phyloP scores from a whole-genome alignment of 208 protist genomes.

The Wallacemonas sp. region DNA sequence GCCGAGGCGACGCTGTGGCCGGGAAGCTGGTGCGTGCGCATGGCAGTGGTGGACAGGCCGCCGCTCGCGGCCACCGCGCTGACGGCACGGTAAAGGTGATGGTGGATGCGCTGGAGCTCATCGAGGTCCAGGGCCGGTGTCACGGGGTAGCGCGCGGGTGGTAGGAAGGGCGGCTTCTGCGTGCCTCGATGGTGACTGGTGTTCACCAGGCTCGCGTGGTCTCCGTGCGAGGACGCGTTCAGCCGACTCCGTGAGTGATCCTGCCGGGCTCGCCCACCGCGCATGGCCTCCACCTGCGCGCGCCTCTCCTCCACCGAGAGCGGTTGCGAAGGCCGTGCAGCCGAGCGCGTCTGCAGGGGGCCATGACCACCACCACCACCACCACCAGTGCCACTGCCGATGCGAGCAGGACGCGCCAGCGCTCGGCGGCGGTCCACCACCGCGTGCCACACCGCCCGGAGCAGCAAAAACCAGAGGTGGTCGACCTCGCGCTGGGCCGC shows the following conservation, averaged over 20 bases:
- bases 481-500: constrained; percentile 44
- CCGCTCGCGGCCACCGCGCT: constrained; percentile 17
- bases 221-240: background rate
- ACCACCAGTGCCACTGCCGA: too few species aligned
- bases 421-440: constrained; percentile 28
- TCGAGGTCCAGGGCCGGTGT: constrained; percentile 24
- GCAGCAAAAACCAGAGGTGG: constrained; percentile 43
- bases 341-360: background rate
- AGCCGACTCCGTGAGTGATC: background rate
- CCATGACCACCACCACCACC: background rate
- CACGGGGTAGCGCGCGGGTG: constrained; percentile 34
- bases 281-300: constrained; percentile 6
- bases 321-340: background rate
- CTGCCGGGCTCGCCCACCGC: background rate
- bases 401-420: background rate
- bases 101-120: constrained; percentile 26
- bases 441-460: constrained; percentile 65
- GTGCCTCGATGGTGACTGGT: constrained; percentile 2
- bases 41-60: too few species aligned
- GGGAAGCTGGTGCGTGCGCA: background rate
- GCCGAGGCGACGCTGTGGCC: background rate
- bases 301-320: constrained; percentile 10
- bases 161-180: constrained; percentile 21
- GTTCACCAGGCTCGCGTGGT: background rate
- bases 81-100: constrained; percentile 32